Evolutionary conservation across 129 eudicot genomes (phyloP).

Genomic region (Logfia minima): DNA sequence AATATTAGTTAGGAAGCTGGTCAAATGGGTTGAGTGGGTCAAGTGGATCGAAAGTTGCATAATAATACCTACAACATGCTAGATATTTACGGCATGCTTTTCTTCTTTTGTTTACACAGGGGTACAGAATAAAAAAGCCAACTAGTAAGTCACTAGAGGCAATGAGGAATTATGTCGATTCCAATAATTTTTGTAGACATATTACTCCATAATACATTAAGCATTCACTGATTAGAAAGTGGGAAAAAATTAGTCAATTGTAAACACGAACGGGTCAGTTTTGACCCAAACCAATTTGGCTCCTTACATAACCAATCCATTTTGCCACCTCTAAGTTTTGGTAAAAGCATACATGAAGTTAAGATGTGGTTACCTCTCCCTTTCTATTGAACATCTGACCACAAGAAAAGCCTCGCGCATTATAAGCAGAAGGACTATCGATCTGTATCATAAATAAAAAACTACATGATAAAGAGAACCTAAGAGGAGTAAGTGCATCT

Average conservation of each 20-base stretch:
- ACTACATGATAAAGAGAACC: background rate
- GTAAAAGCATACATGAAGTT: background rate
- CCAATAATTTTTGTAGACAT: background rate
- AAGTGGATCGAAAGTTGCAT: background rate
- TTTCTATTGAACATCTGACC: constrained; percentile 77
- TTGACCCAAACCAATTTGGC: constrained; percentile 5
- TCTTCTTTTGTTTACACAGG: background rate
- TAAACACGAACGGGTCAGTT: background rate
- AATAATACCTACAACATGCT: background rate
- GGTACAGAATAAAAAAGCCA: no score
- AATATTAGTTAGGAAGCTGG: background rate
- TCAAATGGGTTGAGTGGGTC: background rate
- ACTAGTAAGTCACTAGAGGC: no score
- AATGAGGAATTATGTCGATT: no score
- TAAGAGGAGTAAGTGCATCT: no score
- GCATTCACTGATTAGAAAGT: background rate
- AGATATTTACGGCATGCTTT: background rate
- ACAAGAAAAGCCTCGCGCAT: constrained; percentile 71
- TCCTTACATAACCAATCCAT: background rate
- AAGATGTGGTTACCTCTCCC: constrained; percentile 73
- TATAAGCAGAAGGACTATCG: constrained; percentile 69
- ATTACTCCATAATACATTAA: background rate
- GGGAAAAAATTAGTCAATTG: no score
- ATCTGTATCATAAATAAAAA: constrained; percentile 41
- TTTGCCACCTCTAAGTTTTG: background rate